A percentile compares a stretch with the other conserved stretches of the same genome.
These are phyloP conservation scores for Epichloe gansuensis DNA, from an alignment of 2,329 filamentous ascomycete genomes.

Conservation along the genomic window DNA sequence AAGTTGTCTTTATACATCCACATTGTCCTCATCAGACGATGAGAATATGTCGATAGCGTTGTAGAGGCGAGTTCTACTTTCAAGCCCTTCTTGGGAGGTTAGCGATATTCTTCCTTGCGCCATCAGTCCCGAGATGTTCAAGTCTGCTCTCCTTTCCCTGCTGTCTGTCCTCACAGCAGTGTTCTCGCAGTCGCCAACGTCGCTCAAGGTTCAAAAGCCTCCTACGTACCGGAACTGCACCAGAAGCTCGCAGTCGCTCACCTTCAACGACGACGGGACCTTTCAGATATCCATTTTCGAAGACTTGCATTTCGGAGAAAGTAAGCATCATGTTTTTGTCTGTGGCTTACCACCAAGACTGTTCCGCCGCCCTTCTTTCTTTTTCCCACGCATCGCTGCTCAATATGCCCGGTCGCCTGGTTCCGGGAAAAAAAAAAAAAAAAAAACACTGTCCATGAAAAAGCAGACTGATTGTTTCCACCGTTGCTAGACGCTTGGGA, in stretches of 20 bases:
- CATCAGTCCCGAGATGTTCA: neutral
- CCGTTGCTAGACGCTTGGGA: conserved; percentile 29
- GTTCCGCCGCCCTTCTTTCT: too few species aligned
- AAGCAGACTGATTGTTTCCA: neutral
- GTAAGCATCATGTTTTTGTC: conserved; percentile 21
- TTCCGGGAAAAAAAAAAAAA: too few species aligned
- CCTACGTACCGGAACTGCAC: neutral
- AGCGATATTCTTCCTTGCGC: neutral
- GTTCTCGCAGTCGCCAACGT: neutral
- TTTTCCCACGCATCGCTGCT: too few species aligned
- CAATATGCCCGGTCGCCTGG: too few species aligned
- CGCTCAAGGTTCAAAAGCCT: neutral
- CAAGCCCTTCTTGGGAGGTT: conserved; percentile 7
- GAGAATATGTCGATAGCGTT: too few species aligned
- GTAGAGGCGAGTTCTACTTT: neutral
- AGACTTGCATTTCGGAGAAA: conserved; percentile 62
- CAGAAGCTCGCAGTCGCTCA: conserved; percentile 7
- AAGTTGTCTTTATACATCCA: too few species aligned
- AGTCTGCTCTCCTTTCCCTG: neutral
- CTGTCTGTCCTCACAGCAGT: neutral
- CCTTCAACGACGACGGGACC: conserved; percentile 30
- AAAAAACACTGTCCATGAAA: too few species aligned
- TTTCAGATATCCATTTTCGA: conserved; percentile 50
- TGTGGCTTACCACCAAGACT: too few species aligned
- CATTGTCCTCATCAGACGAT: too few species aligned